Evolutionary conservation across 208 protist genomes (phyloP).

Genomic region (Lotmaria passim): DNA sequence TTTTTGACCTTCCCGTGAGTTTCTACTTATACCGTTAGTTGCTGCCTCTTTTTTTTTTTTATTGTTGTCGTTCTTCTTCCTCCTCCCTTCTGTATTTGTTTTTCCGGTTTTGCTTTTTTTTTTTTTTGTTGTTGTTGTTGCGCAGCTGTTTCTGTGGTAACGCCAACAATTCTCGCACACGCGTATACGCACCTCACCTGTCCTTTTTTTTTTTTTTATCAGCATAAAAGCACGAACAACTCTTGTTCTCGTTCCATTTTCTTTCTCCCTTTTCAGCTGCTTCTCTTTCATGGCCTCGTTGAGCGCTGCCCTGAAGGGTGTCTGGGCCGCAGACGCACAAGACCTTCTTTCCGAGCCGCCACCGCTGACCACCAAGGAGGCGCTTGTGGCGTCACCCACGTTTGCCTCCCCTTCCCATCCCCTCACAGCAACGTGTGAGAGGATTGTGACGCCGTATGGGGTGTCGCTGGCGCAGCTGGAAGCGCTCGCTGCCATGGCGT

Average conservation of each 20-base stretch:
- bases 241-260: neutral
- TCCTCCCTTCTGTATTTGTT: too few species aligned
- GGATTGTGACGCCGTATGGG: conserved; percentile 18
- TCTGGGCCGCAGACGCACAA: conserved; percentile 14
- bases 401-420: neutral
- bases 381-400: neutral
- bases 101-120: too few species aligned
- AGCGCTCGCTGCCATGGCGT: conserved; percentile 64
- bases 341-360: neutral
- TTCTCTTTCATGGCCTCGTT: conserved; percentile 17
- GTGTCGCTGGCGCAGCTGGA: conserved; percentile 43
- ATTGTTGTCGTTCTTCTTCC: too few species aligned
- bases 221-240: too few species aligned
- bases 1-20: too few species aligned
- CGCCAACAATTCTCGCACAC: too few species aligned
- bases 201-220: neutral
- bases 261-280: conserved; percentile 2
- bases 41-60: too few species aligned
- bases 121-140: too few species aligned
- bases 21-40: too few species aligned
- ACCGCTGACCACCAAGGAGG: neutral
- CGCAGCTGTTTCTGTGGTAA: too few species aligned
- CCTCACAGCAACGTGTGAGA: neutral
- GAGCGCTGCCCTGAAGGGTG: neutral
- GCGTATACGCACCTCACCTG: too few species aligned